Base-by-base conservation (phyloP, 306 rosid genomes). In the Trifolium pratense region DNA sequence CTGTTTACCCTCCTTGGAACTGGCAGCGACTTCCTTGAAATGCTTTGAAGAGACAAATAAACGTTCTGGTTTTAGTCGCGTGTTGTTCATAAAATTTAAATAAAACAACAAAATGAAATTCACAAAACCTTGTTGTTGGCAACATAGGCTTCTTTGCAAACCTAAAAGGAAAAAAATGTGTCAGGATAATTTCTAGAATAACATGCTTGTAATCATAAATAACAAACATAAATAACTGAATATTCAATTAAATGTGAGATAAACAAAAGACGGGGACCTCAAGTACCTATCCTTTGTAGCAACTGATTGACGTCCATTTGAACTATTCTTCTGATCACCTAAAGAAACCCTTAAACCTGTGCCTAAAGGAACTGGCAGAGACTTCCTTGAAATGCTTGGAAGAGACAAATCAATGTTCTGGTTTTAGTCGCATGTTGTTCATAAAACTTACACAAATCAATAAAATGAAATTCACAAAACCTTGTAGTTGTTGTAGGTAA, bases 11-110 rank as follows among this genome's bases (percentile, higher is more conserved):
- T 80, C 83, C 85, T 86, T 34, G 81, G 76, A 51, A 85, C 84
- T 1, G 96, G 91, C 65, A 93, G 81, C 71, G 98, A 93, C 73
- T 74, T 85, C 89, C 96, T 89, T 81, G 85, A 85, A 71, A 62
- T 25, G 36, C 78, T 79, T 40, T 6, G 82, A 65, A 80, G 63
- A 76, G 75, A 57, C 25, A 74, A 32, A 21, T 67, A 67, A 81
- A 77, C 60, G 69, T 43, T 61, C 62, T 68, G 66, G 74, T 68
- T 61, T 68, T 71, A 73, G 75, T 66, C 29, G 58, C 20, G 25
- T 73, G 75, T 73, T 37, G 73, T 80, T 70, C 73, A 80, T 20
- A 56, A 45, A 73, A 13, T 42, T 34, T 9, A 59, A 5, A 6
- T n/a, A 57, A 66, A 72, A 18, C 58, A 76, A 72, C 9, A 67